Evolutionary conservation across 140 eudicot genomes (phyloP).

Genomic region (Senecio squalidus): DNA sequence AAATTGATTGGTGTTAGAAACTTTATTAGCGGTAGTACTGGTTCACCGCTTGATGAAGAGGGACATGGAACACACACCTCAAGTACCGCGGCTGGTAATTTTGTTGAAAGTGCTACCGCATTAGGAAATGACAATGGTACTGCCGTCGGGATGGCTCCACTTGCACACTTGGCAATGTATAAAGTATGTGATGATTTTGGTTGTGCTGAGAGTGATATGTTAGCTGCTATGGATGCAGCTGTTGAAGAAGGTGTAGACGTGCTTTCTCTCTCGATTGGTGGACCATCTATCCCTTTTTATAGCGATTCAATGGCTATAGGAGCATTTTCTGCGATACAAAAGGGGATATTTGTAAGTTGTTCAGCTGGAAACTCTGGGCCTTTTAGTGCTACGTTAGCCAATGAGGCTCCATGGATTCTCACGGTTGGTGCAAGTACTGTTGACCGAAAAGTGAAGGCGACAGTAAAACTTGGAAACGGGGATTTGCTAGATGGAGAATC

Average conservation of each 20-base stretch:
- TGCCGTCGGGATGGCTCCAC: slow-evolving; percentile 46
- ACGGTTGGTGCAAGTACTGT: slow-evolving; percentile 74
- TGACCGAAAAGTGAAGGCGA: slow-evolving; percentile 41
- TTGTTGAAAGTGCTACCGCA: slow-evolving; percentile 33
- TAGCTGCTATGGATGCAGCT: slow-evolving; percentile 55
- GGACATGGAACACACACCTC: slow-evolving; percentile 54
- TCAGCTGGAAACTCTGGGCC: slow-evolving; percentile 60
- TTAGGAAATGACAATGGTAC: slow-evolving; percentile 46
- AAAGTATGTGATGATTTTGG: slow-evolving; percentile 27
- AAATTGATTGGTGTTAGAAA: slow-evolving; percentile 43
- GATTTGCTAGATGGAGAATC: slow-evolving; percentile 37
- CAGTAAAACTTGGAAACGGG: slow-evolving; percentile 43
- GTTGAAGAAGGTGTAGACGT: slow-evolving; percentile 56
- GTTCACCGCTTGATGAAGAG: slow-evolving; percentile 23
- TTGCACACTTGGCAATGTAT: slow-evolving; percentile 55
- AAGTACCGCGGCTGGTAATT: slow-evolving; percentile 46
- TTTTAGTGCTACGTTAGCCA: slow-evolving; percentile 16
- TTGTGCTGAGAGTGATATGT: slow-evolving; percentile 35
- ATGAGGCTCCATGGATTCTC: slow-evolving; percentile 66
- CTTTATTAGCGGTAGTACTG: slow-evolving; percentile 9
- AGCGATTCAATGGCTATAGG: slow-evolving; percentile 39
- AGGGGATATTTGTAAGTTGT: slow-evolving; percentile 50
- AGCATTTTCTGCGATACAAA: slow-evolving; percentile 38
- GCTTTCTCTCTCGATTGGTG: slow-evolving; percentile 49
- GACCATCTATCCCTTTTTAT: slow-evolving; percentile 16